Evolutionary conservation across 1,284 basidiomycete genomes (phyloP).

Genomic region (Moesziomyces parantarcticus): DNA sequence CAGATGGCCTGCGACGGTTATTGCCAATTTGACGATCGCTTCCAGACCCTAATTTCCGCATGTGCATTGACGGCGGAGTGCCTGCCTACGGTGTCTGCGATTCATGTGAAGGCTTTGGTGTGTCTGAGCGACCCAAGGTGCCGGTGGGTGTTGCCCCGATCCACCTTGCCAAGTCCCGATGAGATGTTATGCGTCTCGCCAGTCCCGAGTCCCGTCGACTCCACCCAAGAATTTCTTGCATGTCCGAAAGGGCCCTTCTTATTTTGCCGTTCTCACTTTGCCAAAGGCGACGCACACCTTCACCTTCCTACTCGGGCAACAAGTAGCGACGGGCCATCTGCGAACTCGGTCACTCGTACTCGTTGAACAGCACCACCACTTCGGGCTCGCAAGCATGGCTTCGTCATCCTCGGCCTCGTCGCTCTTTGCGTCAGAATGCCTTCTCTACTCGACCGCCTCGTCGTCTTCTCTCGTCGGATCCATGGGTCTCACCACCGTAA

Average conservation of each 20-base stretch:
- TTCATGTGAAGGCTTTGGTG: not conserved
- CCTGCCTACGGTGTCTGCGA: too few relatives aligned
- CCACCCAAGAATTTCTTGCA: constrained; percentile 14
- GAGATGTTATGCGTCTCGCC: not conserved
- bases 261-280: too few relatives aligned
- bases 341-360: too few relatives aligned
- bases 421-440: constrained; percentile 54
- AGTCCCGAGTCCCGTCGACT: constrained; percentile 13
- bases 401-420: constrained; percentile 30
- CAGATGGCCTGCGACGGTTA: not conserved
- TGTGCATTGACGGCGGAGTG: too few relatives aligned
- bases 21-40: not conserved
- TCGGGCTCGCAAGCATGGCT: constrained; percentile 11
- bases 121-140: not conserved
- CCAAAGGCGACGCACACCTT: too few relatives aligned
- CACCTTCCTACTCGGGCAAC: too few relatives aligned
- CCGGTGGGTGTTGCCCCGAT: not conserved
- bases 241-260: not conserved
- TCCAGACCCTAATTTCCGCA: not conserved
- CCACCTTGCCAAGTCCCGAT: not conserved
- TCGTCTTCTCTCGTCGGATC: constrained; percentile 41
- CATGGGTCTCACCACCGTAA: constrained; percentile 48
- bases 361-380: too few relatives aligned
- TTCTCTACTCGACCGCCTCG: constrained; percentile 55
- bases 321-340: too few relatives aligned